Evolutionary conservation across 2,329 filamentous ascomycete genomes (phyloP), one percentile per base, ranked within the genome.

Genomic region (Fusarium protoensiforme): DNA sequence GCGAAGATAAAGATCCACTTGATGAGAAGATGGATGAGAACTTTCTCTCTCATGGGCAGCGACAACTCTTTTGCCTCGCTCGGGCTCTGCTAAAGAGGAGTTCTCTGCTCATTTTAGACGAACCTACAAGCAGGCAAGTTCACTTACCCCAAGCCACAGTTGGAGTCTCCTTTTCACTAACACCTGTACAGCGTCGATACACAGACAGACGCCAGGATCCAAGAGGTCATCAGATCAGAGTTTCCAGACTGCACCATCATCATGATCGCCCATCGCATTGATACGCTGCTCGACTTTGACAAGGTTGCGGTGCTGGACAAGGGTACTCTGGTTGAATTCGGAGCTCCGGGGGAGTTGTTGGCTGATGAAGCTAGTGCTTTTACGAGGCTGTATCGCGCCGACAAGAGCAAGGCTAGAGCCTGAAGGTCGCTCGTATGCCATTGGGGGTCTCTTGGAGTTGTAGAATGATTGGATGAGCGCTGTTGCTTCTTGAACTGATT

Each of bases 101-200:
- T 18, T 65, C 70, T 0, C 43, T 82, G 1, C 73, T 82, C 5
- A 71, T 82, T 16, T 74, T 82, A 1, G 84, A 85, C 24, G 84
- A 85, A 61, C 81, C 81, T 1, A 85, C 83, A 4, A 84, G 82
- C 80, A 82, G 78, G 80, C 78, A 61, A 22, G 71, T 61, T 36
- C 9, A n/a, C n/a, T n/a, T 10, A 9, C 13, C 10, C 29, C 3
- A 46, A 33, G 29, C 14, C 3, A 18, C 18, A 35, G 11, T 18
- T 7, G 7, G 6, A 7, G 27, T 31, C 46, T 36, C 14, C 10
- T 13, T 11, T 29, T 61, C 22, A 29, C 65, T 77, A 7, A 79
- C 36, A 22, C 10, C 1, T 31, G 38, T 4, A 9, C 5, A 81
- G 80, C 24, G 78, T 81, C 24, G 80, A 80, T 51, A 75, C 68